These are phyloP conservation scores for Salix udensis DNA, from an alignment of 345 rosid genomes.

Conservation along the genomic window DNA sequence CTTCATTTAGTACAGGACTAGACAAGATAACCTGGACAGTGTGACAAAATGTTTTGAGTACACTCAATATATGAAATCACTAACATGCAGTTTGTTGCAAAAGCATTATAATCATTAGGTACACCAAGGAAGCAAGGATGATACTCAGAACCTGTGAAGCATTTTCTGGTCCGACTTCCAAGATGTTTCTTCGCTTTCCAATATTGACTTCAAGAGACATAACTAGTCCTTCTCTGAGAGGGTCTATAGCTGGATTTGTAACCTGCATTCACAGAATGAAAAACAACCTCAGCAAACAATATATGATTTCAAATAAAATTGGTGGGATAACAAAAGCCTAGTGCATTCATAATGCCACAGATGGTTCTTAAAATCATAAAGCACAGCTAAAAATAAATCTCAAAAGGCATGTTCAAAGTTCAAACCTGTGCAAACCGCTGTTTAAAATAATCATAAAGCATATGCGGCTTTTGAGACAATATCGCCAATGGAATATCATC, in stretches of 20 bases:
- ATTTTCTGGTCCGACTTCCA: constrained; percentile 94
- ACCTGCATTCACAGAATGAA: constrained; percentile 45
- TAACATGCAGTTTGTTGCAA: neutral
- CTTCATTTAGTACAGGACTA: constrained; percentile 86
- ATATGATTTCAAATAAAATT: neutral
- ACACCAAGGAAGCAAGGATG: constrained; percentile 3
- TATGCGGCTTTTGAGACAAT: constrained; percentile 79
- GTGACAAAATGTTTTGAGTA: constrained; percentile 8
- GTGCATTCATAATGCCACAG: neutral
- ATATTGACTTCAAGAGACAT: constrained; percentile 97
- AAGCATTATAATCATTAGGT: constrained; percentile 6
- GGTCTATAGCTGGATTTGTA: constrained; percentile 98
- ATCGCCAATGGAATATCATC: constrained; percentile 88
- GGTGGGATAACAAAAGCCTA: neutral
- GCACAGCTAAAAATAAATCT: neutral
- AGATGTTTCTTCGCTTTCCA: constrained; percentile 88
- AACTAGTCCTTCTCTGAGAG: constrained; percentile 93
- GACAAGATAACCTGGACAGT: constrained; percentile 65
- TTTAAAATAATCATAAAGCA: constrained; percentile 96
- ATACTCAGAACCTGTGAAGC: constrained; percentile 67
- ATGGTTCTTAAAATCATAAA: neutral
- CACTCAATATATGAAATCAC: constrained; percentile 7
- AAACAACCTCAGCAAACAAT: constrained; percentile 4
- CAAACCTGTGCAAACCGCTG: constrained; percentile 98
- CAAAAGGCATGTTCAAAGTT: constrained; percentile 8